These are phyloP conservation scores for Wallacemonas collosoma DNA, from an alignment of 208 protist species.

Conservation along the genomic window DNA sequence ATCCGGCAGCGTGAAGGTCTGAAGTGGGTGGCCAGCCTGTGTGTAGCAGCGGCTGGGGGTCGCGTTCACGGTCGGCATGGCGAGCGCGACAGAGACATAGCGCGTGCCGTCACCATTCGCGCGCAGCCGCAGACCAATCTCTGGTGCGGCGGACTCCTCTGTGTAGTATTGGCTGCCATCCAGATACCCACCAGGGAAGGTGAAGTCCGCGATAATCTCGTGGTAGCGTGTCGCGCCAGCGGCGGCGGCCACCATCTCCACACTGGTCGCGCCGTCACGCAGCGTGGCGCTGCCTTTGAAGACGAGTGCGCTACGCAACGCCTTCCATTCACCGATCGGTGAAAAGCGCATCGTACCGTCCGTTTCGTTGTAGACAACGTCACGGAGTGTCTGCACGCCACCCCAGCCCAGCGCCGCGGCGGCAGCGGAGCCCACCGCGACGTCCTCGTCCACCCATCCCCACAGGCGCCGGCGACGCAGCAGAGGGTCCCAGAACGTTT, in stretches of 20 bases:
- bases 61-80: conserved; percentile 25
- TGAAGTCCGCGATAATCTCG: conserved; percentile 19
- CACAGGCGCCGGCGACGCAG: conserved; percentile 17
- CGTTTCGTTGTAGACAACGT: conserved; percentile 27
- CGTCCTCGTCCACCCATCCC: conserved; percentile 22
- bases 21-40: conserved; percentile 13
- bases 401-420: conserved; percentile 19
- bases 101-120: conserved; percentile 5
- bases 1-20: conserved; percentile 18
- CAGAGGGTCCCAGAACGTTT: conserved; percentile 35
- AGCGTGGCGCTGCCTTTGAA: conserved; percentile 4
- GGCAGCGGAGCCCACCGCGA: neutral
- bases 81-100: conserved; percentile 17
- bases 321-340: conserved; percentile 22
- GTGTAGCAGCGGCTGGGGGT: conserved; percentile 19
- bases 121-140: conserved; percentile 21
- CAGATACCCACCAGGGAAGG: conserved; percentile 9
- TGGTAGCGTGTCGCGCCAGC: conserved; percentile 13
- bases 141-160: neutral
- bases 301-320: conserved; percentile 10
- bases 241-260: neutral
- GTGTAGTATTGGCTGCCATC: conserved; percentile 7
- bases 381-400: conserved; percentile 26
- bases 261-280: neutral
- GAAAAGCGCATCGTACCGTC: conserved; percentile 21